Conservation (phyloP, 2,329 filamentous ascomycete species). For the Lizonia empirigonia region DNA sequence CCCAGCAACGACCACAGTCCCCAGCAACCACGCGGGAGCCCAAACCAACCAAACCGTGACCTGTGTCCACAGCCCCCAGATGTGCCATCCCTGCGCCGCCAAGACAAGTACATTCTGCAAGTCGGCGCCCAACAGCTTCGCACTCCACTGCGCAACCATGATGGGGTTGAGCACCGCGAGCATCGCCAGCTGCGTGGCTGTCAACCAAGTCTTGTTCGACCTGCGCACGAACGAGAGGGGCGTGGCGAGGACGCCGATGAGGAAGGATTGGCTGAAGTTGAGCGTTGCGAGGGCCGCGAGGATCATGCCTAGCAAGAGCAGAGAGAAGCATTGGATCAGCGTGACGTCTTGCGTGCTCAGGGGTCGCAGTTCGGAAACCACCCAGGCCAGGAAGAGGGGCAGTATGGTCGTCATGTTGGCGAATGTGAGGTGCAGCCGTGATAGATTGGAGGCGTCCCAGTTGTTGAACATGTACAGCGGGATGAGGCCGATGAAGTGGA, state of each 20-base stretch:
- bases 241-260: conserved; percentile 77
- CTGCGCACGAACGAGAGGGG: conserved; percentile 75
- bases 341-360: conserved; percentile 73
- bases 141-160: conserved; percentile 38
- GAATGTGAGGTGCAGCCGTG: conserved; percentile 35
- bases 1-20: conserved; percentile 40
- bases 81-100: conserved; percentile 85
- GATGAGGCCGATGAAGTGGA: conserved; percentile 77
- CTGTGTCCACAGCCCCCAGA: conserved; percentile 87
- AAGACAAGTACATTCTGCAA: conserved; percentile 65
- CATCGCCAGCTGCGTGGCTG: conserved; percentile 20
- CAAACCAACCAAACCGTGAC: conserved; percentile 93
- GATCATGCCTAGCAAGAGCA: conserved; percentile 90
- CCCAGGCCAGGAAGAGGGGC: conserved; percentile 38
- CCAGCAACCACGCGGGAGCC: conserved; percentile 90
- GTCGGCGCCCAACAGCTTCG: conserved; percentile 44
- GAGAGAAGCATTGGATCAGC: conserved; percentile 86
- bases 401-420: conserved; percentile 43
- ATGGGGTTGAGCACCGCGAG: conserved; percentile 43
- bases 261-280: conserved; percentile 89
- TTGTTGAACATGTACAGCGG: conserved; percentile 90
- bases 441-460: conserved; percentile 58
- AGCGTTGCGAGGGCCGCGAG: conserved; percentile 91
- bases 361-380: conserved; percentile 47
- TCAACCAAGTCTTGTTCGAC: conserved; percentile 13